Evolutionary conservation across 352 stramenopile species (phyloP).

Genomic region (Phytophthora parvispora): DNA sequence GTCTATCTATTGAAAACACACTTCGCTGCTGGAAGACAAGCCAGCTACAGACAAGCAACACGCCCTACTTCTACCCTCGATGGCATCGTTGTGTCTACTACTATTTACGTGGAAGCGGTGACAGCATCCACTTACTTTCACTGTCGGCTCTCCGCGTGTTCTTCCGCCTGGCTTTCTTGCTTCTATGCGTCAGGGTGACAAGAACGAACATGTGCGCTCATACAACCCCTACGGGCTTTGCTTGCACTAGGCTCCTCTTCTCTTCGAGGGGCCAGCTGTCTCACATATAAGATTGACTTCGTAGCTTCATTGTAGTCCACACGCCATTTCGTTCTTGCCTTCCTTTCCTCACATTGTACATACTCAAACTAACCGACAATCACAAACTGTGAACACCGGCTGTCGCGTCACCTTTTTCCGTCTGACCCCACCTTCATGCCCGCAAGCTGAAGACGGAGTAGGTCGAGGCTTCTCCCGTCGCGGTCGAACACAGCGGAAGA

Average conservation of each 20-base stretch:
- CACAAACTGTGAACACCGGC: slow-evolving; percentile 24
- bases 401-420: slow-evolving; percentile 24
- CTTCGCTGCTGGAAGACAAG: slow-evolving; percentile 14
- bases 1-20: slow-evolving; percentile 37
- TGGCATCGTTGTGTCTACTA: slow-evolving; percentile 13
- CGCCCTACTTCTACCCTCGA: slow-evolving; percentile 11
- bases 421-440: slow-evolving; percentile 18
- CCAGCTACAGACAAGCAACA: slow-evolving; percentile 14
- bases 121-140: slow-evolving; percentile 29
- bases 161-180: slow-evolving; percentile 24
- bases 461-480: slow-evolving; percentile 19
- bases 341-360: slow-evolving; percentile 54
- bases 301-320: slow-evolving; percentile 51
- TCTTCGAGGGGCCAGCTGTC: slow-evolving; percentile 30
- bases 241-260: slow-evolving; percentile 39
- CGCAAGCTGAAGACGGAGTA: slow-evolving; percentile 14
- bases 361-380: slow-evolving; percentile 44
- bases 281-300: slow-evolving; percentile 33
- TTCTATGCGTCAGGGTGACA: slow-evolving; percentile 26
- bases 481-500: slow-evolving; percentile 34
- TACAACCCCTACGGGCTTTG: slow-evolving; percentile 24
- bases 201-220: slow-evolving; percentile 25
- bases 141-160: slow-evolving; percentile 24
- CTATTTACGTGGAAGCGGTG: neutral
- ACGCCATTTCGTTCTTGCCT: slow-evolving; percentile 45